Percentiles rank a stretch among this genome's conserved stretches.
These are phyloP conservation scores for Diaporthe citriasiana DNA, from an alignment of 2,329 filamentous ascomycete genomes.

Conservation along the genomic window DNA sequence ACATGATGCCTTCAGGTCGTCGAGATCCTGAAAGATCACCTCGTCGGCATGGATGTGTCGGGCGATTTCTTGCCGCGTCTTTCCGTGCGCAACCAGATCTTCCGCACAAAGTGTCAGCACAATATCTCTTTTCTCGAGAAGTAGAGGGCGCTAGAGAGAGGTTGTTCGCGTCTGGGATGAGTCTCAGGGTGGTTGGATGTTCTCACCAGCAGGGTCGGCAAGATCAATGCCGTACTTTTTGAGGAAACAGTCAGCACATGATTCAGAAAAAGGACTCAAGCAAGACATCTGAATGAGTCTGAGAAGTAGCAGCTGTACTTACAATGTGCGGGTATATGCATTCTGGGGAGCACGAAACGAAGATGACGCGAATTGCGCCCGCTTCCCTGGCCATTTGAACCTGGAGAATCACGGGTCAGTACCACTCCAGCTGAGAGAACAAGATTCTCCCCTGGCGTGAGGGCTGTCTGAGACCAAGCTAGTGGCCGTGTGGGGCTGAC, in stretches of 20 bases:
- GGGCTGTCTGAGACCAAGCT: neutral
- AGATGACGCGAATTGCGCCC: neutral
- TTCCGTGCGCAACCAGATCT: constrained; percentile 59
- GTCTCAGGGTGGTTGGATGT: neutral
- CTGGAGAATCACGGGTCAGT: neutral
- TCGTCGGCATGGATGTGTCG: constrained; percentile 59
- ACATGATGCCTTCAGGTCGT: constrained; percentile 85
- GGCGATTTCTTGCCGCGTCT: constrained; percentile 58
- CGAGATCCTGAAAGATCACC: constrained; percentile 74
- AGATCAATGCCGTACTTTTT: constrained; percentile 18
- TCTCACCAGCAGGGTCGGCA: constrained; percentile 7
- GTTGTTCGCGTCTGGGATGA: constrained; percentile 55
- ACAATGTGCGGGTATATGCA: constrained; percentile 20
- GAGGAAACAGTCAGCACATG: neutral
- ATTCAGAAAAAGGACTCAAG: neutral
- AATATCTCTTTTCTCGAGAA: neutral
- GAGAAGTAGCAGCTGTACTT: neutral
- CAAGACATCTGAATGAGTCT: neutral
- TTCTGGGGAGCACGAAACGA: constrained; percentile 14
- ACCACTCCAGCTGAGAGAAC: neutral
- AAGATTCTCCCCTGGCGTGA: neutral
- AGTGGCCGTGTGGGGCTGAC: constrained; percentile 72
- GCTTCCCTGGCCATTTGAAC: constrained; percentile 24
- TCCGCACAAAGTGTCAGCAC: neutral
- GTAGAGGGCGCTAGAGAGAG: constrained; percentile 73